phyloP scores from a whole-genome alignment of 2,329 filamentous ascomycete species.

The Ophiobolus disseminans region DNA sequence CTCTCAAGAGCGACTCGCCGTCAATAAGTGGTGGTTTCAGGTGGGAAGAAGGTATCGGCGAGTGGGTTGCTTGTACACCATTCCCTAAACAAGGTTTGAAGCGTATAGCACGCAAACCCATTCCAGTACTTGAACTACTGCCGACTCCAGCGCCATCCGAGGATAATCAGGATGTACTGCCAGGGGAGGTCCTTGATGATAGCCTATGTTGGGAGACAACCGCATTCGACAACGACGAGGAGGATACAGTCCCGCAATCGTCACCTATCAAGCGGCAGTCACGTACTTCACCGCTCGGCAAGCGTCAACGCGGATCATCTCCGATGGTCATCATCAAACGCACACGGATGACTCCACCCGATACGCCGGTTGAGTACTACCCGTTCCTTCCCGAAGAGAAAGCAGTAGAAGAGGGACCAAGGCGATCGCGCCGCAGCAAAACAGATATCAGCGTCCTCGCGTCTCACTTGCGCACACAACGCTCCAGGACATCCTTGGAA shows the following conservation, averaged over 20 bases:
- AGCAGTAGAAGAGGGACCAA: conserved; percentile 4
- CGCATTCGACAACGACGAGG: conserved; percentile 18
- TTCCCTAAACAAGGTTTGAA: conserved; percentile 33
- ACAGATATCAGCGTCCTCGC: conserved; percentile 13
- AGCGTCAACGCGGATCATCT: conserved; percentile 33
- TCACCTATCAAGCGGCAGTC: conserved; percentile 32
- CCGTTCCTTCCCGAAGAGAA: conserved; percentile 22
- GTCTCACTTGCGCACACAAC: conserved; percentile 15
- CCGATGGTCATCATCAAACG: conserved; percentile 41
- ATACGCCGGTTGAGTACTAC: conserved; percentile 23
- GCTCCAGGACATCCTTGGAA: conserved; percentile 16
- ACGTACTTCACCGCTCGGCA: conserved; percentile 23
- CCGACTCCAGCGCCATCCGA: conserved; percentile 40
- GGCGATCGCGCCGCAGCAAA: conserved; percentile 17
- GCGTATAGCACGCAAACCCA: conserved; percentile 17
- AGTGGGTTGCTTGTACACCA: conserved; percentile 55
- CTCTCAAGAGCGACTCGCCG: conserved; percentile 38
- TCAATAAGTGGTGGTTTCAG: conserved; percentile 41
- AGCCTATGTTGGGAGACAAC: conserved; percentile 16
- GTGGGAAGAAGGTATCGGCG: conserved; percentile 56
- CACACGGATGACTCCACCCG: conserved; percentile 21
- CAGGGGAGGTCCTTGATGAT: conserved; percentile 3
- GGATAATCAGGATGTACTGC: conserved; percentile 14
- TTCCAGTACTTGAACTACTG: conserved; percentile 31
- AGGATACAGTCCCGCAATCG: conserved; percentile 30